Evolutionary conservation across 1,284 basidiomycete genomes (phyloP), one percentile per base, ranked within the genome.

Genomic region (Chiua sp.): DNA sequence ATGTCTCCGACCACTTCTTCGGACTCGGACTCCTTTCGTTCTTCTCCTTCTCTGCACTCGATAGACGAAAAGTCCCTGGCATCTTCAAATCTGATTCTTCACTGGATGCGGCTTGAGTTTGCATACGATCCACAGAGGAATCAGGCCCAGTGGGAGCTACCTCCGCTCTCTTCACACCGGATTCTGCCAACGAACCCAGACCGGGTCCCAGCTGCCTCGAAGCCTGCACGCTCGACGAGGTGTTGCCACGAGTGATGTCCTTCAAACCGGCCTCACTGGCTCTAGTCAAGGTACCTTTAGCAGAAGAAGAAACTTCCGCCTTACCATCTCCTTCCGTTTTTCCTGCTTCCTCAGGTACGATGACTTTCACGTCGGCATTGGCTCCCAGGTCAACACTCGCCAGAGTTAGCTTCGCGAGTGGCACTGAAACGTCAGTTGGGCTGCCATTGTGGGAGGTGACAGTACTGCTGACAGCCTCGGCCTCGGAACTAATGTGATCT

Each of bases 21-120:
- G 62, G 61, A 39, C 46, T 51, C 10, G 28, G 51, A 13, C 42
- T 15, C 47, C 57, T 47, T 15, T 11, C 53, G 39, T 7, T 26
- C 37, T 22, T 22, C 28, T 57, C 59, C 49, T 55, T 55, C 28
- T 66, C 64, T 15, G 55, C 63, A 15, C 59, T 65, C 26, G 69
- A 66, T 11, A 76, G 49, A 61, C 78, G 71, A 60, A 85, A 83
- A 42, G 80, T 79, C 5, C 84, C 84, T 2, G 84, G 84, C 66
- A 86, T 83, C 59, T 52, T 66, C 59, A 78, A 62, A 39, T 75
- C 77, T n/a, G 73, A 68, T 59, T 78, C 72, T 51, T 75, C 70
- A n/a, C 74, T 74, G 48, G 67, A 66, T 33, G 55, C 55, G 3
- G 46, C 26, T 16, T 66, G 59, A 20, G 64, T 65, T 30, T 61